phyloP scores from a whole-genome alignment of 345 rosid species.

The Luvunga scandens region DNA sequence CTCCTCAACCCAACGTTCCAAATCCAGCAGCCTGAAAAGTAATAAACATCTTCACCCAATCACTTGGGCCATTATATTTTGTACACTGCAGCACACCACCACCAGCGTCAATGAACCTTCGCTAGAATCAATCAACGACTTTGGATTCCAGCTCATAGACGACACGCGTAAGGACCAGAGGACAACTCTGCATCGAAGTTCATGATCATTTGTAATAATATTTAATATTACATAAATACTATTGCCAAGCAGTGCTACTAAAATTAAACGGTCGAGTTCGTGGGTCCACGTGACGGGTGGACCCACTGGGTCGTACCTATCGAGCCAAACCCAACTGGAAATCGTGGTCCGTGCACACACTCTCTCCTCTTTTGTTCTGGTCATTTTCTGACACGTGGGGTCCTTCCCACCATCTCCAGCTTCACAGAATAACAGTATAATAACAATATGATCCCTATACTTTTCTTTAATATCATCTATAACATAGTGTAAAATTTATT shows the following conservation, averaged over 20 bases:
- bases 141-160: background rate
- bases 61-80: background rate
- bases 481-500: no score
- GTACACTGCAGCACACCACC: background rate
- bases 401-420: slow-evolving; percentile 13
- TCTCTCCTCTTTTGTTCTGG: background rate
- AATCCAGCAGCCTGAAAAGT: background rate
- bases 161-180: background rate
- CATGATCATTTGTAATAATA: background rate
- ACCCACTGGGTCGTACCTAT: background rate
- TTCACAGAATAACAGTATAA: background rate
- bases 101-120: background rate
- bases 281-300: slow-evolving; percentile 2
- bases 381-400: slow-evolving; percentile 12
- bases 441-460: background rate
- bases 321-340: background rate
- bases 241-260: background rate
- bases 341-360: background rate
- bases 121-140: background rate
- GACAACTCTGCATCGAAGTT: background rate
- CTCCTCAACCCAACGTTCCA: background rate
- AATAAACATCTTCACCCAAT: background rate
- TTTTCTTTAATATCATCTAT: no score
- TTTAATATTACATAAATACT: background rate
- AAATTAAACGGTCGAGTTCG: slow-evolving; percentile 13